These are phyloP conservation scores for Populus davidiana DNA, from an alignment of 345 rosid species.

Conservation along the genomic window DNA sequence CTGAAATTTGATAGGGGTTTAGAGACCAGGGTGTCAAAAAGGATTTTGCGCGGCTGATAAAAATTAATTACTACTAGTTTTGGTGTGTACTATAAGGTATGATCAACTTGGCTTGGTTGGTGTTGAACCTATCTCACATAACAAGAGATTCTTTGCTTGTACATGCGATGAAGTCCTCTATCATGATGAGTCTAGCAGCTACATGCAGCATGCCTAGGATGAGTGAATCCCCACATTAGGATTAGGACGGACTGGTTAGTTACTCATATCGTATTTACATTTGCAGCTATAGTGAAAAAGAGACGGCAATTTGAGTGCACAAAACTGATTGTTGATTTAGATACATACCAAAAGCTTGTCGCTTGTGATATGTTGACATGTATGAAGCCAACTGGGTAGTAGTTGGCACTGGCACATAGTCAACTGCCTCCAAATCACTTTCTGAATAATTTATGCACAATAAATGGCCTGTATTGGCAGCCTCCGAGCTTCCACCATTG, in stretches of 20 bases:
- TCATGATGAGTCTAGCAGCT: background rate
- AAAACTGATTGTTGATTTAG: background rate
- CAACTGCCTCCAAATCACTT: constrained; percentile 23
- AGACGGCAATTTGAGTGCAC: background rate
- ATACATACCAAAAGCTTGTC: constrained; percentile 37
- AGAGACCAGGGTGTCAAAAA: background rate
- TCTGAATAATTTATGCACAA: constrained; percentile 21
- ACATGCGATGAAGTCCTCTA: background rate
- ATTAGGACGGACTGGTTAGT: background rate
- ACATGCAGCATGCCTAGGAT: background rate
- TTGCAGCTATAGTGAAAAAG: background rate
- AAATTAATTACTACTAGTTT: background rate
- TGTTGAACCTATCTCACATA: background rate
- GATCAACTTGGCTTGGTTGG: background rate
- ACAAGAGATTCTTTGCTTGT: background rate
- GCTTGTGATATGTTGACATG: constrained; percentile 28
- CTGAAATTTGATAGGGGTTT: background rate
- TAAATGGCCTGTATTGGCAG: background rate
- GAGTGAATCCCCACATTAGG: background rate
- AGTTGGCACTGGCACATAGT: constrained; percentile 23
- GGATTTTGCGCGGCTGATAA: background rate
- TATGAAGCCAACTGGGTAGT: constrained; percentile 15
- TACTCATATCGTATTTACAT: background rate
- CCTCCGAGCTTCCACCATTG: constrained; percentile 1
- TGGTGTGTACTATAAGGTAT: background rate